Conservation (phyloP, 2,329 filamentous ascomycete genomes). For the Phaeosphaeria sp. region DNA sequence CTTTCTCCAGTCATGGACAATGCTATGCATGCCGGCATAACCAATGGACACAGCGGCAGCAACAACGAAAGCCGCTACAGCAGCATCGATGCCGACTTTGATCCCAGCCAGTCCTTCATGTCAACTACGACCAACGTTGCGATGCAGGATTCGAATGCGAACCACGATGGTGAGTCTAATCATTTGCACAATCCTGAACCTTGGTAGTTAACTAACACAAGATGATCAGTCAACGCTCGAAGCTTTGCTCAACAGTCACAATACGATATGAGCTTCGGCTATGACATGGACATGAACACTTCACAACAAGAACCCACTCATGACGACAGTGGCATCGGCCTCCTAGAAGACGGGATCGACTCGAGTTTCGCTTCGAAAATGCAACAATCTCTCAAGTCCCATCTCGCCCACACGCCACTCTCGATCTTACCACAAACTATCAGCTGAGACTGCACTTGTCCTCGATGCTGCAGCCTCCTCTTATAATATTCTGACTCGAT, state of each 20-base stretch:
- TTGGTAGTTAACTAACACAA: conserved; percentile 45
- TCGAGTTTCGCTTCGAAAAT: conserved; percentile 38
- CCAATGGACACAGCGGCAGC: conserved; percentile 44
- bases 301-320: conserved; percentile 41
- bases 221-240: conserved; percentile 43
- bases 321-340: conserved; percentile 45
- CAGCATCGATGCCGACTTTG: conserved; percentile 47
- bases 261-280: conserved; percentile 43
- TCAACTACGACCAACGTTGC: conserved; percentile 30
- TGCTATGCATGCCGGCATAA: conserved; percentile 36
- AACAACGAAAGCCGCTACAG: conserved; percentile 49
- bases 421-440: conserved; percentile 22
- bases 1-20: conserved; percentile 41
- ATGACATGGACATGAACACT: conserved; percentile 39
- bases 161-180: conserved; percentile 41
- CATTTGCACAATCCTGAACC: conserved; percentile 7
- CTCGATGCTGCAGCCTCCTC: not conserved
- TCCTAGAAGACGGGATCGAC: conserved; percentile 45
- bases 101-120: conserved; percentile 42
- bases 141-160: conserved; percentile 29
- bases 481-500: not conserved
- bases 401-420: conserved; percentile 28
- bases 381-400: conserved; percentile 27
- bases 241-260: conserved; percentile 39
- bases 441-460: conserved; percentile 10